Conservation (phyloP, 2,329 filamentous ascomycete genomes). For the Colletotrichum noveboracense region DNA sequence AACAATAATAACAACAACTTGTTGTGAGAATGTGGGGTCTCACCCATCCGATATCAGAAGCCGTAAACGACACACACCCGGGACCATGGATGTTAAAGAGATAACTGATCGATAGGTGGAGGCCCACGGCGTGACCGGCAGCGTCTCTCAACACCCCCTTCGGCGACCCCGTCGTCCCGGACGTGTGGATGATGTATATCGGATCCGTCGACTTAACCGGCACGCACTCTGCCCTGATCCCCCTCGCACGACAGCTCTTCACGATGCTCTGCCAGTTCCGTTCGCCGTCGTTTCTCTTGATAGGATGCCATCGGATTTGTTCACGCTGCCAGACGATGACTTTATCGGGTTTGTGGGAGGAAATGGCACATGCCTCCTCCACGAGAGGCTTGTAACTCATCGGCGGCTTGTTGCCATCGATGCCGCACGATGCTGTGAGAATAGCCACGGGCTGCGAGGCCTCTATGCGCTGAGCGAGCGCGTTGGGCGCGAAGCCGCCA, state of each 20-base stretch:
- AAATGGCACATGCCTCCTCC: conserved; percentile 71
- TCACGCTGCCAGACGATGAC: conserved; percentile 87
- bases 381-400: conserved; percentile 80
- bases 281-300: conserved; percentile 72
- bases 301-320: conserved; percentile 73
- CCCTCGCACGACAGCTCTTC: conserved; percentile 70
- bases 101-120: conserved; percentile 83
- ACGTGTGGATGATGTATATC: conserved; percentile 92
- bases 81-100: conserved; percentile 84
- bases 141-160: conserved; percentile 86
- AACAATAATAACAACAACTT: background rate
- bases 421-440: conserved; percentile 89
- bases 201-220: conserved; percentile 79
- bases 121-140: conserved; percentile 84
- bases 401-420: conserved; percentile 84
- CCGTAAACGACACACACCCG: conserved; percentile 76
- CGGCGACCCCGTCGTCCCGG: conserved; percentile 79
- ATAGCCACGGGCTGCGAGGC: conserved; percentile 77
- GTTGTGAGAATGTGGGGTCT: background rate
- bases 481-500: conserved; percentile 83
- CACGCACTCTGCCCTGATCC: conserved; percentile 74
- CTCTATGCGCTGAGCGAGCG: conserved; percentile 88
- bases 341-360: conserved; percentile 73
- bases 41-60: conserved; percentile 89
- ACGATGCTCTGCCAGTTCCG: conserved; percentile 81